Conservation (phyloP, 1,284 basidiomycete species). For the Irpex sp. region DNA sequence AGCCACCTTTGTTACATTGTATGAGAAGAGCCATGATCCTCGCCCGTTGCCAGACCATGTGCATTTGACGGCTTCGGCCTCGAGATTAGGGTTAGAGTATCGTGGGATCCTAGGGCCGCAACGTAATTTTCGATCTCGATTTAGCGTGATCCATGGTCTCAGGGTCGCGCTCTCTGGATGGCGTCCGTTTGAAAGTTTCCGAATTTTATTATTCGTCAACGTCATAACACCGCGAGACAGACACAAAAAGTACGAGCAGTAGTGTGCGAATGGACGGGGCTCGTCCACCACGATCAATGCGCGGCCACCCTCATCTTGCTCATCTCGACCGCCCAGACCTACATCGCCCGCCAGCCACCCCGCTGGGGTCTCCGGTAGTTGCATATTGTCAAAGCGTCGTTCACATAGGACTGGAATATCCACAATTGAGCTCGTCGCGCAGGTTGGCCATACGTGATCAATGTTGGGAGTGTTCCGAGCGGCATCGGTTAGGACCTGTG, state of each 20-base stretch:
- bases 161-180: background rate
- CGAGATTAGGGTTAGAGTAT: background rate
- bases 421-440: background rate
- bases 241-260: too few species aligned
- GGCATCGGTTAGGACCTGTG: background rate
- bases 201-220: background rate
- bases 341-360: background rate
- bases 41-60: background rate
- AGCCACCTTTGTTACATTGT: too few species aligned
- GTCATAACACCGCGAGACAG: background rate
- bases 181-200: background rate
- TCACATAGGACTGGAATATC: background rate
- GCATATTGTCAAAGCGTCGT: too few species aligned
- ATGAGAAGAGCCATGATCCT: too few species aligned
- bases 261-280: too few species aligned
- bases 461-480: background rate
- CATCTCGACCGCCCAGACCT: background rate
- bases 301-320: background rate
- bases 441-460: background rate
- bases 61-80: background rate
- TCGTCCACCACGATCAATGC: too few species aligned
- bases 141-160: background rate
- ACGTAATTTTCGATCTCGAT: background rate
- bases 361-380: too few species aligned
- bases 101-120: background rate